Conservation (phyloP, 805 yeast genomes). For the Saccharomycopsis javanensis region DNA sequence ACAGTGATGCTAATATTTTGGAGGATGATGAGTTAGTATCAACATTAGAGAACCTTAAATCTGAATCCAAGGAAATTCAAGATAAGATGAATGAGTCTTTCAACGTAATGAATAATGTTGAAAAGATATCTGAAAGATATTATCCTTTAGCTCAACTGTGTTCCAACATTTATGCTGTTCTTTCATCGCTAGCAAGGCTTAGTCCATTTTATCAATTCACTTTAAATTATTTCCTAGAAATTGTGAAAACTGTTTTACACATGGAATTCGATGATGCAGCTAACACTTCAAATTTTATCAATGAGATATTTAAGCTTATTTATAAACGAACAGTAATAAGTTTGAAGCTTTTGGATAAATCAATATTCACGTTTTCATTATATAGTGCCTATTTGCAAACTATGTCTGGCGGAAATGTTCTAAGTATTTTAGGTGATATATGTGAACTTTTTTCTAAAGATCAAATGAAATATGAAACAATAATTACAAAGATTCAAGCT, state of each 20-base stretch:
- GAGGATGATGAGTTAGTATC: slow-evolving; percentile 54
- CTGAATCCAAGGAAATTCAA: slow-evolving; percentile 47
- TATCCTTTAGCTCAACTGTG: slow-evolving; percentile 47
- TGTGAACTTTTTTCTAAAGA: neutral
- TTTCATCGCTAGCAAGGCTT: slow-evolving; percentile 34
- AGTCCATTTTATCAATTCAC: slow-evolving; percentile 53
- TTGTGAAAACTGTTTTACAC: slow-evolving; percentile 28
- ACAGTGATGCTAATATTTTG: slow-evolving; percentile 49
- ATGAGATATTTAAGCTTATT: slow-evolving; percentile 35
- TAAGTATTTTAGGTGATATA: neutral
- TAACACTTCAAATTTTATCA: slow-evolving; percentile 27
- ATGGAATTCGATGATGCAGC: slow-evolving; percentile 9
- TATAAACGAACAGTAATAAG: slow-evolving; percentile 40
- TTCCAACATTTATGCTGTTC: slow-evolving; percentile 38
- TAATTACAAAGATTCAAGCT: neutral
- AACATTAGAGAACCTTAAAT: slow-evolving; percentile 56
- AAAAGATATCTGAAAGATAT: slow-evolving; percentile 37
- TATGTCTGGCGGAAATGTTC: slow-evolving; percentile 1
- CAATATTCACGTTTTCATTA: slow-evolving; percentile 26
- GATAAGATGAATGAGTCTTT: slow-evolving; percentile 45
- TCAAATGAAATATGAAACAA: neutral
- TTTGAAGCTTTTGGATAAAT: slow-evolving; percentile 35
- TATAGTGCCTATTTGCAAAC: neutral
- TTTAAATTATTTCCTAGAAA: slow-evolving; percentile 32
- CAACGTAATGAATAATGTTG: slow-evolving; percentile 45